Conservation (phyloP, 257 asterid species). For the Orobanche coerulescens region DNA sequence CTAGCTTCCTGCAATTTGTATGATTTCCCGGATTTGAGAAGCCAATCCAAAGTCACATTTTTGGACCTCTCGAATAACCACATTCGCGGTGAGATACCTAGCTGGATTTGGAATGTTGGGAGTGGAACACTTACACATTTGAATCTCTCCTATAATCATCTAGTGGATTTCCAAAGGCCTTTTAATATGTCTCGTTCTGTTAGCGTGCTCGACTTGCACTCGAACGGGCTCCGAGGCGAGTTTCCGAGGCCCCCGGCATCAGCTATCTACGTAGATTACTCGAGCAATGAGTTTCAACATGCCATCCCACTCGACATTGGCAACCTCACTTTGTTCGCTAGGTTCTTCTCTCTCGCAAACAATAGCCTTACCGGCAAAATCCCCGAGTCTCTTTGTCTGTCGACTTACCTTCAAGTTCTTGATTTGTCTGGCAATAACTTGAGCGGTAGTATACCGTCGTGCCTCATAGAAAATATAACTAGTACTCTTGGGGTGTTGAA, state of each 20-base stretch:
- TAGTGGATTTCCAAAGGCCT: conserved; percentile 34
- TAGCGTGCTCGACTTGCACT: conserved; percentile 26
- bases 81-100: conserved; percentile 40
- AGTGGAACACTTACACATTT: conserved; percentile 10
- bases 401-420: conserved; percentile 34
- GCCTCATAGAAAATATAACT: conserved; percentile 15
- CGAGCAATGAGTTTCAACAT: conserved; percentile 26
- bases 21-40: conserved; percentile 31
- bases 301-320: conserved; percentile 28
- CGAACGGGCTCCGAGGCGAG: conserved; percentile 31
- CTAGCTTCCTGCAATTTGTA: conserved; percentile 48
- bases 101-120: conserved; percentile 49
- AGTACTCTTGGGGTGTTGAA: conserved; percentile 30
- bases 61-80: conserved; percentile 48
- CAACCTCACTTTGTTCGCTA: neutral
- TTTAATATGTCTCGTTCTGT: conserved; percentile 1
- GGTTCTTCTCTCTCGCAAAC: conserved; percentile 36
- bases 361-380: conserved; percentile 29
- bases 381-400: conserved; percentile 36
- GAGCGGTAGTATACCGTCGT: conserved; percentile 37
- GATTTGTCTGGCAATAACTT: conserved; percentile 33
- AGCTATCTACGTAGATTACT: conserved; percentile 38
- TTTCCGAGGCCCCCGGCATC: conserved; percentile 28
- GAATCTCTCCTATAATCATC: conserved; percentile 40
- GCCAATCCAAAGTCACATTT: conserved; percentile 11